Evolutionary conservation across 1,139 yeast genomes (phyloP), one percentile per base, ranked within the genome.

Genomic region (Taiozyma sp.): DNA sequence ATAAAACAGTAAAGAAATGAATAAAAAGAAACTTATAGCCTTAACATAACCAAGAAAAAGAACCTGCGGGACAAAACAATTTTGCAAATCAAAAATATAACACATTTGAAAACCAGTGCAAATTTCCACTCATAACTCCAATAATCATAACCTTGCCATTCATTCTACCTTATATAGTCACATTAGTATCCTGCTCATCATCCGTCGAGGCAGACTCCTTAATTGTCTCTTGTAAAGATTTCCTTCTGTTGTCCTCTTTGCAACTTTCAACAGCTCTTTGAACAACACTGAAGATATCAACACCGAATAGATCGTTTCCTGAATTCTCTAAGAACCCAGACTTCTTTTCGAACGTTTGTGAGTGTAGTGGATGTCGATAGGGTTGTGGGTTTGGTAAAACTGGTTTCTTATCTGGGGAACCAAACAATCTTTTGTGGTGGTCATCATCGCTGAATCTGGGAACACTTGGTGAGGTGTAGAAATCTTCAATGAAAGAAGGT

Each of bases 401-500:
- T 3, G 28, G 43, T 24, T 40, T 40, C 28, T 50, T 58, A 37
- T 57, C 61, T 16, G 68, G 68, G 4, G 68, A 64, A 7, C 65
- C 66, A 51, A 53, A 61, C 9, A 60, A 65, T 8, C 71, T 71
- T 54, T 71, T 70, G 41, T 80, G 73, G 71, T 74, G 75, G 56
- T 81, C 86, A 57, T 81, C 85, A 55, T 80, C 84, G 56, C 74
- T 73, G 40, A 62, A 57, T 50, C 69, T 61, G 13, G 72, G 61
- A 34, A 71, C 60, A 26, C 75, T 68, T 3, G 88, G 88, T 26
- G 85, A 80, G 48, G 80, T 77, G 60, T 81, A 81, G 60, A 83
- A 83, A 58, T 83, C 88, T 56, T 83, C 88, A 54, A 82, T 69
- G 59, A 80, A 80, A 7, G 83, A 76, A 4, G 88, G 88, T 22